Evolutionary conservation across 805 yeast species (phyloP).

Genomic region (Kodamaea neixiangensis): DNA sequence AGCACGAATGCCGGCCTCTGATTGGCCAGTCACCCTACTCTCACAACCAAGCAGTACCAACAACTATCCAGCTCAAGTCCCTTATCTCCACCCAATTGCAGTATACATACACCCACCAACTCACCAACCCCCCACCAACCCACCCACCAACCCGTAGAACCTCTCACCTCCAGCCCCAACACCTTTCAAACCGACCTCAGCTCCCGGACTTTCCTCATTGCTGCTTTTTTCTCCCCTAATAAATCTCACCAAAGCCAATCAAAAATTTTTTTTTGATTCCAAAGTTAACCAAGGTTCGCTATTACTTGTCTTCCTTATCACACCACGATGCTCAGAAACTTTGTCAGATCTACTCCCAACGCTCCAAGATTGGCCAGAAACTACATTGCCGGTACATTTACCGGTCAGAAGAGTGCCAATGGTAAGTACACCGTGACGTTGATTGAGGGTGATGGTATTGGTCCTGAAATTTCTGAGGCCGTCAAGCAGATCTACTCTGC

Average conservation of each 20-base stretch:
- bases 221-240: not conserved
- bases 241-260: not conserved
- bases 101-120: not conserved
- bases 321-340: constrained; percentile 34
- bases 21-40: constrained; percentile 3
- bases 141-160: not conserved
- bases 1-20: not conserved
- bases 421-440: constrained; percentile 93
- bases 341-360: constrained; percentile 30
- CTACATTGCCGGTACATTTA: constrained; percentile 62
- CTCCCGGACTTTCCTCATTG: not conserved
- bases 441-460: constrained; percentile 99
- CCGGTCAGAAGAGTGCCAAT: constrained; percentile 63
- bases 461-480: constrained; percentile 91
- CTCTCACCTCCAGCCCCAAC: not conserved
- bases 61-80: not conserved
- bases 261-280: not conserved
- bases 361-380: constrained; percentile 30
- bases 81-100: not conserved
- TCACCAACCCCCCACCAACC: not conserved
- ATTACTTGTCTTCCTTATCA: not conserved
- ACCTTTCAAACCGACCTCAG: not conserved
- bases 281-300: not conserved
- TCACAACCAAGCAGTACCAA: not conserved
- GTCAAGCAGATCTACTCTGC: constrained; percentile 92